phyloP scores from a whole-genome alignment of 257 asterid genomes.

The Orobanche coerulescens region DNA sequence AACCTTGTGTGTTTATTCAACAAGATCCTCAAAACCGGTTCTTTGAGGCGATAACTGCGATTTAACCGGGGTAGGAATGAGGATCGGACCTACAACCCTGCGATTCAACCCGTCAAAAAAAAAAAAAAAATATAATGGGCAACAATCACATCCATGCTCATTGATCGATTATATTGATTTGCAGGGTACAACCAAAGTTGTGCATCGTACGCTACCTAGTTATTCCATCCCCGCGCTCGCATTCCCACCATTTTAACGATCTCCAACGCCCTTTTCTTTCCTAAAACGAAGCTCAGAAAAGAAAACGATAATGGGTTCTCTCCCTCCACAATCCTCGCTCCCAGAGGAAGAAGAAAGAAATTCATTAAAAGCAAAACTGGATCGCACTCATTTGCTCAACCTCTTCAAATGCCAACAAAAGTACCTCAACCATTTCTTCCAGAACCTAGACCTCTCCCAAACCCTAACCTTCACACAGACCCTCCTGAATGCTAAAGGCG shows the following conservation, averaged over 20 bases:
- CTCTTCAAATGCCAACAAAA: conserved; percentile 87
- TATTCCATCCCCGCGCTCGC: conserved; percentile 13
- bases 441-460: conserved; percentile 73
- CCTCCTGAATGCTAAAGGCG: conserved; percentile 57
- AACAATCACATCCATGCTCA: too few relatives aligned
- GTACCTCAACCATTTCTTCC: conserved; percentile 86
- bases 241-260: conserved; percentile 11
- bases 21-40: too few relatives aligned
- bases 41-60: too few relatives aligned
- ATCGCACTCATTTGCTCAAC: conserved; percentile 46
- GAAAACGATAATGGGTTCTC: conserved; percentile 41
- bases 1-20: too few relatives aligned
- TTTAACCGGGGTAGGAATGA: too few relatives aligned
- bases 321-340: conserved; percentile 22
- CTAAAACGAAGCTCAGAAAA: neutral
- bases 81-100: too few relatives aligned
- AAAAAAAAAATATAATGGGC: too few relatives aligned
- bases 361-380: conserved; percentile 25
- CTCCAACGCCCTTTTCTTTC: neutral
- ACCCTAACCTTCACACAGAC: conserved; percentile 74
- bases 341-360: conserved; percentile 17
- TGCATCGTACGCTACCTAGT: neutral
- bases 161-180: neutral
- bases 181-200: neutral
- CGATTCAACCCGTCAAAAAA: too few relatives aligned